Evolutionary conservation across 2,329 filamentous ascomycete species (phyloP).

Genomic region (Colletotrichum euphorbiae): DNA sequence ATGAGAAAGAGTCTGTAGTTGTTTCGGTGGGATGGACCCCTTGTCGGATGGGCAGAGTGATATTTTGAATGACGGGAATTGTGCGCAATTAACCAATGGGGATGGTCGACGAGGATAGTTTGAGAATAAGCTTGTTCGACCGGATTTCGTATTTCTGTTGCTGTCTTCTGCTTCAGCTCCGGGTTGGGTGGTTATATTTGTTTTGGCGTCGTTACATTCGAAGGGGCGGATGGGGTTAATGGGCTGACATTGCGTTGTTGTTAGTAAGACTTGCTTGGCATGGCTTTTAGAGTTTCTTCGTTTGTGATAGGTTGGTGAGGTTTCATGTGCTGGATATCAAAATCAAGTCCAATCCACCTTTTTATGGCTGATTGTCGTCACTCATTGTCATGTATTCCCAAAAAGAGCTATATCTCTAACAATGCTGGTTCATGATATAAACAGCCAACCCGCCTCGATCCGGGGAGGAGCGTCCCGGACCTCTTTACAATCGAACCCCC

Average conservation of each 20-base stretch:
- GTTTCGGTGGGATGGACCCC: background rate
- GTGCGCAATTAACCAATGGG: background rate
- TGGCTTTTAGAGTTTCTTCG: conserved; percentile 17
- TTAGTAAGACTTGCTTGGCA: conserved; percentile 32
- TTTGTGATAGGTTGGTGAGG: conserved; percentile 11
- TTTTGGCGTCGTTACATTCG: background rate
- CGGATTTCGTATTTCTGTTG: background rate
- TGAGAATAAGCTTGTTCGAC: background rate
- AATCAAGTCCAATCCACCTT: background rate
- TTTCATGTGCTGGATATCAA: background rate
- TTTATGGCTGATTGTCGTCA: background rate
- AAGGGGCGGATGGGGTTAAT: background rate
- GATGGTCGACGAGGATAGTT: too few relatives aligned
- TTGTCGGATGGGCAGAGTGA: background rate
- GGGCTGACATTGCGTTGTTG: background rate
- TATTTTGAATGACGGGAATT: background rate
- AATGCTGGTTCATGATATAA: conserved; percentile 21
- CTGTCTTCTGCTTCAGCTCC: too few relatives aligned
- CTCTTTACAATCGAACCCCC: background rate
- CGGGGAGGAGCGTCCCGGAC: background rate
- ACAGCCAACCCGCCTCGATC: background rate
- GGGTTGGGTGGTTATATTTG: background rate
- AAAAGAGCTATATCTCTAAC: conserved; percentile 6
- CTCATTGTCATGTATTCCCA: conserved; percentile 18
- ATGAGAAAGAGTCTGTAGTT: accelerated